These are phyloP conservation scores for Ogataea neopini DNA, from an alignment of 805 yeast species.

Conservation along the genomic window DNA sequence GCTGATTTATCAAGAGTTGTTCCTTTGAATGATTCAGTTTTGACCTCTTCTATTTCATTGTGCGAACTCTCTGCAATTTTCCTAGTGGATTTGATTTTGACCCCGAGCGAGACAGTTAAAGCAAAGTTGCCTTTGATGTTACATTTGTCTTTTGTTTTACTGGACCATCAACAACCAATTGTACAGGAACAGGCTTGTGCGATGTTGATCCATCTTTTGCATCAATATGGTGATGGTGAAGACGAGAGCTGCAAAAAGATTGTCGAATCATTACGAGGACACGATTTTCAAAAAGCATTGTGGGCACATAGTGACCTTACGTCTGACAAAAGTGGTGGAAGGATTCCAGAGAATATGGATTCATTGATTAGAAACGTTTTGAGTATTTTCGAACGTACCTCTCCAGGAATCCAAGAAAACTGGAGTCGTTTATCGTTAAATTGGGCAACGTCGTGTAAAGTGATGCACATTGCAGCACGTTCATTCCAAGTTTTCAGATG, in stretches of 20 bases:
- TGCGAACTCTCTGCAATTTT: slow-evolving; percentile 88
- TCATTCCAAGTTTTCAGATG: slow-evolving; percentile 93
- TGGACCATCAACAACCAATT: slow-evolving; percentile 83
- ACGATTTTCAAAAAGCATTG: slow-evolving; percentile 48
- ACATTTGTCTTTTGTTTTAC: slow-evolving; percentile 75
- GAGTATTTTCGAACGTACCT: slow-evolving; percentile 50
- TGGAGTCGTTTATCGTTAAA: slow-evolving; percentile 84
- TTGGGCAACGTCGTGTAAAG: slow-evolving; percentile 99
- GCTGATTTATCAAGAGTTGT: slow-evolving; percentile 65
- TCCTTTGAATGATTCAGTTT: slow-evolving; percentile 43
- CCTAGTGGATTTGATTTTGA: slow-evolving; percentile 74
- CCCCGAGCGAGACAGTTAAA: slow-evolving; percentile 62
- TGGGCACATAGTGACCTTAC: slow-evolving; percentile 90
- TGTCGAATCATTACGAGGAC: slow-evolving; percentile 55
- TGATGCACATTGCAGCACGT: slow-evolving; percentile 93
- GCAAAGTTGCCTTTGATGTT: slow-evolving; percentile 68
- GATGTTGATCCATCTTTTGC: slow-evolving; percentile 70
- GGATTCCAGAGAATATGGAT: slow-evolving; percentile 88
- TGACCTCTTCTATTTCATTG: slow-evolving; percentile 71
- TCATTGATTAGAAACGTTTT: slow-evolving; percentile 62
- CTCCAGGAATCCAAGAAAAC: slow-evolving; percentile 61
- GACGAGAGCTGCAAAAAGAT: slow-evolving; percentile 57
- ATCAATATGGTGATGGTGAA: slow-evolving; percentile 53
- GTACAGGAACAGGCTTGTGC: slow-evolving; percentile 86
- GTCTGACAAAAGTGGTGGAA: slow-evolving; percentile 72